Evolutionary conservation across 768 basidiomycete species (phyloP).

Genomic region (Kondoa subrosea): DNA sequence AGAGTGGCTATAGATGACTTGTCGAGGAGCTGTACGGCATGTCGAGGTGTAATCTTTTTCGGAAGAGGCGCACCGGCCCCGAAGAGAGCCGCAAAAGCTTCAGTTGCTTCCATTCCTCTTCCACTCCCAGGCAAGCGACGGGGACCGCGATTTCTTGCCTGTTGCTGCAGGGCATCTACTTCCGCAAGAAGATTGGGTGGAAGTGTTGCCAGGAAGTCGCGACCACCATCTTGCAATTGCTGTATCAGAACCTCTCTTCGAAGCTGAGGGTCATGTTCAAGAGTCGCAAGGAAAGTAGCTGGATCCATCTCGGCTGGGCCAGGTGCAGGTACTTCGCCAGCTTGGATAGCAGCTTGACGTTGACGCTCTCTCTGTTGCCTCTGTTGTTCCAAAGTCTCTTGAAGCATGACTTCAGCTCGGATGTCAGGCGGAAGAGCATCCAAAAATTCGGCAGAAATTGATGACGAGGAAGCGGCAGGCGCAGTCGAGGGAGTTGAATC

Average conservation of each 20-base stretch:
- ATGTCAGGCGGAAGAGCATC: conserved; percentile 92
- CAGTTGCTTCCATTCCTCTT: neutral
- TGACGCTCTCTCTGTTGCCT: conserved; percentile 31
- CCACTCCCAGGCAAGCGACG: neutral
- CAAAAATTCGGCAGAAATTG: conserved; percentile 86
- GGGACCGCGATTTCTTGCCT: neutral
- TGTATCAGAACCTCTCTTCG: conserved; percentile 82
- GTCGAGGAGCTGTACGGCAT: conserved; percentile 84
- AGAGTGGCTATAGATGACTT: conserved; percentile 73
- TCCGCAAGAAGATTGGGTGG: conserved; percentile 77
- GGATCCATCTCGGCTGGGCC: conserved; percentile 59
- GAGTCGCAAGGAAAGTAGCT: conserved; percentile 75
- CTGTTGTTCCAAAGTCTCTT: conserved; percentile 69
- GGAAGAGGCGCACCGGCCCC: neutral
- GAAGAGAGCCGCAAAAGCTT: neutral
- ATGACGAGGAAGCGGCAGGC: no score
- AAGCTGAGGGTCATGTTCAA: conserved; percentile 54
- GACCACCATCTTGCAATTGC: conserved; percentile 32
- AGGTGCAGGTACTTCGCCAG: conserved; percentile 5
- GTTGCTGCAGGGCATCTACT: conserved; percentile 42
- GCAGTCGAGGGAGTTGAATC: conserved; percentile 43
- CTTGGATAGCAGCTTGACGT: conserved; percentile 28
- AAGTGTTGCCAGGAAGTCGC: conserved; percentile 59
- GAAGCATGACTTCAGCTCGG: conserved; percentile 88
- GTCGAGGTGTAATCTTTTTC: conserved; percentile 39